Percentiles rank a stretch among this genome's conserved stretches.
These are phyloP conservation scores for Leptosphaerulina australis DNA, from an alignment of 2,329 filamentous ascomycete species.

Conservation along the genomic window DNA sequence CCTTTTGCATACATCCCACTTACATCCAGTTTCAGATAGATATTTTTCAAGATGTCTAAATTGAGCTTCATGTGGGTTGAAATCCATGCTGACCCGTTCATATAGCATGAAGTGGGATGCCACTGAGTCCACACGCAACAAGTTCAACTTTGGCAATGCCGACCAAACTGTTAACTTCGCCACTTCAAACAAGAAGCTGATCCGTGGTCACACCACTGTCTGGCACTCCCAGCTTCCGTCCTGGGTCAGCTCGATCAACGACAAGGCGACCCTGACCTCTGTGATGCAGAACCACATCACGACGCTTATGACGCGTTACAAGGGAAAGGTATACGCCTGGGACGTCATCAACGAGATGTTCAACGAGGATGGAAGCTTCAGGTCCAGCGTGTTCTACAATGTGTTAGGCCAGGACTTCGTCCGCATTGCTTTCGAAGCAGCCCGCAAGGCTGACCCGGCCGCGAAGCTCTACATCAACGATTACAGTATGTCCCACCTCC, in stretches of 20 bases:
- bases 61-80: no score
- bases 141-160: conserved; percentile 59
- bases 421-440: conserved; percentile 72
- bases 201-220: conserved; percentile 70
- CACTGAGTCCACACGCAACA: conserved; percentile 53
- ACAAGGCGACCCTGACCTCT: conserved; percentile 59
- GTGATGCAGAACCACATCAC: conserved; percentile 68
- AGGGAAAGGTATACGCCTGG: conserved; percentile 68
- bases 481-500: conserved; percentile 45
- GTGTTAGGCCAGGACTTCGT: conserved; percentile 75
- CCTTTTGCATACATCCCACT: not conserved
- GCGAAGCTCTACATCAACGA: conserved; percentile 81
- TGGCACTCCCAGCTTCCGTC: conserved; percentile 62
- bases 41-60: no score
- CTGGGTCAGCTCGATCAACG: conserved; percentile 65
- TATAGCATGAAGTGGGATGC: conserved; percentile 71
- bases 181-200: conserved; percentile 62
- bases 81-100: not conserved
- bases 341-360: conserved; percentile 72
- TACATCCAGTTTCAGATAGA: no score
- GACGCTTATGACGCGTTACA: conserved; percentile 63
- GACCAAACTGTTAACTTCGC: conserved; percentile 65
- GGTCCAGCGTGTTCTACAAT: conserved; percentile 67
- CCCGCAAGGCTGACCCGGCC: conserved; percentile 67
- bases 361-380: conserved; percentile 65